Evolutionary conservation across 306 rosid genomes (phyloP).

Genomic region (Vigna angularis): DNA sequence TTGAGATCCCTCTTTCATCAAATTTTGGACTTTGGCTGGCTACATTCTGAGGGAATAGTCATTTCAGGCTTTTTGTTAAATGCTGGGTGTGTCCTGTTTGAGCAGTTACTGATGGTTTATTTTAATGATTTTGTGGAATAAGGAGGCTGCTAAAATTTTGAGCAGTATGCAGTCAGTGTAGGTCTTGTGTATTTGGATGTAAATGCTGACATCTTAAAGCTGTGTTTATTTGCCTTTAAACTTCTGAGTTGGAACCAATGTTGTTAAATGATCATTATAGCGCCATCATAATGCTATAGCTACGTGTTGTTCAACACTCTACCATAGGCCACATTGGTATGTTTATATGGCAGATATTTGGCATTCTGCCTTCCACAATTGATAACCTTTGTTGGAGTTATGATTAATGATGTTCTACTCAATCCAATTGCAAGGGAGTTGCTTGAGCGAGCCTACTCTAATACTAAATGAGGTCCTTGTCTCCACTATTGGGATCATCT

Average conservation of each 20-base stretch:
- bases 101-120: background rate
- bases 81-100: background rate
- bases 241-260: too few species aligned
- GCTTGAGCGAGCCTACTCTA: background rate
- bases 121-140: background rate
- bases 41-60: background rate
- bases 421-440: background rate
- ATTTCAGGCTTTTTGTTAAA: background rate
- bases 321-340: too few species aligned
- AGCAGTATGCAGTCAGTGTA: background rate
- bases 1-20: background rate
- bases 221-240: background rate
- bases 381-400: too few species aligned
- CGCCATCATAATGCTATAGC: too few species aligned
- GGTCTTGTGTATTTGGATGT: slow-evolving; percentile 4
- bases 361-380: too few species aligned
- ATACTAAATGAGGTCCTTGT: background rate
- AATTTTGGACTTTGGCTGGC: background rate
- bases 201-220: slow-evolving; percentile 7
- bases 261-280: too few species aligned
- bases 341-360: too few species aligned
- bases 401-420: background rate
- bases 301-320: too few species aligned
- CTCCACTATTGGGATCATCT: background rate
- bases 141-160: background rate